Base-by-base conservation (phyloP, 1,139 yeast species). In the Blastobotrys ciferrii region DNA sequence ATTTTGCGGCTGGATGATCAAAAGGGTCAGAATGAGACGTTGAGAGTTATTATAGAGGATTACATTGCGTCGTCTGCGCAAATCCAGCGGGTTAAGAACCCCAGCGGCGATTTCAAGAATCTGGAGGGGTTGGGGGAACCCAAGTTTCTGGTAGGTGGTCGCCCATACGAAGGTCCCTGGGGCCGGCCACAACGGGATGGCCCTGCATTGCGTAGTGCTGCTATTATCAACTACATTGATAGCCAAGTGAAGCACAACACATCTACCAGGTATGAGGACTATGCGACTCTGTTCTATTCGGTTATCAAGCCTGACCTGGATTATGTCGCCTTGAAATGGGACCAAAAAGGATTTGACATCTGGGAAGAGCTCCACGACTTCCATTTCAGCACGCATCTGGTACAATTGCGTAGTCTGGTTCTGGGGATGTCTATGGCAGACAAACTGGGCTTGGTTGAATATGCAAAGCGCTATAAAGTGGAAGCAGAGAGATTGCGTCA, bases 161-260 rank as follows among this genome's bases (percentile, higher is more conserved):
- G 78, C 0, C 73, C 85, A 0, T 91, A 84, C 58, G 64, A 68
- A 13, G 81, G 72, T 1, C 64, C 71, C 36, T 91, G 98, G 98
- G 98, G 98, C 1, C 75, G 98, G 58, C 98, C 98, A 0, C 98
- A 91, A 67, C 77, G 88, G 53, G 98, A 92, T 65, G 98, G 98
- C 0, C 97, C 98, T 0, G 94, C 95, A 0, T 73, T 91, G 50
- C 75, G 98, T 56, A 76, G 82, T 2, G 74, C 83, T 45, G 75
- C 96, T 1, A 74, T 84, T 28, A 66, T 79, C 43, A 77, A 78
- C 53, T 87, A 80, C 63, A 61, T 87, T 52, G 66, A 69, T 23
- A 57, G 74, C 9, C 64, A 82, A 50, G 57, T 69, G 4, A 62
- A 69, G 37, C 65, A 65, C 51, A 64, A 67, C 30, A 47, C 58